Percentiles rank a stretch among this genome's conserved stretches.
Evolutionary conservation across 306 rosid species (phyloP).

Genomic region (Corylus avellana): DNA sequence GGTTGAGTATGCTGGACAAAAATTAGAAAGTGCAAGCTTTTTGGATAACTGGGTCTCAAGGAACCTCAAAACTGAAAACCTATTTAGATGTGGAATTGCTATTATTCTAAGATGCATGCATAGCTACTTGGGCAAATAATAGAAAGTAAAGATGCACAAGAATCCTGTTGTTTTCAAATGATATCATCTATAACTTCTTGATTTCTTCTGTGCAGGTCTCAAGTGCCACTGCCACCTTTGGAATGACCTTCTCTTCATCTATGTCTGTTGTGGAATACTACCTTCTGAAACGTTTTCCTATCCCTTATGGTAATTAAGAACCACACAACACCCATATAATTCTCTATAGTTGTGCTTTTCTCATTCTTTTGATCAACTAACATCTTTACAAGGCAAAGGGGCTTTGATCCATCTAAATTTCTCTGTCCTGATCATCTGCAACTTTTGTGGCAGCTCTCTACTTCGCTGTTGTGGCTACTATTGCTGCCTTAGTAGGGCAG

Average conservation of each 20-base stretch:
- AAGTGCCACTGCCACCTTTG: constrained; percentile 93
- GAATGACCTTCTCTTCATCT: constrained; percentile 93
- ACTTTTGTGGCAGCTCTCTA: constrained; percentile 59
- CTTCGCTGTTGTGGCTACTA: constrained; percentile 62
- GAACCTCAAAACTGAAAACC: background rate
- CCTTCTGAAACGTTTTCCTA: constrained; percentile 81
- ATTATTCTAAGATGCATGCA: background rate
- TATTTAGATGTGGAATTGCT: background rate
- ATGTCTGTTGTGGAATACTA: constrained; percentile 97
- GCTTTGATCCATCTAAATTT: background rate
- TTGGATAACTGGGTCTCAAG: background rate
- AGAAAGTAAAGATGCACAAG: background rate
- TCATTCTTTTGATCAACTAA: background rate
- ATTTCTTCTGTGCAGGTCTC: constrained; percentile 63
- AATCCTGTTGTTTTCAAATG: background rate
- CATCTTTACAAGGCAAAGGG: background rate
- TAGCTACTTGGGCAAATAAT: background rate
- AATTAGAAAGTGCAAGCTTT: background rate
- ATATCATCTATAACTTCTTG: background rate
- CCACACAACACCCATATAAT: background rate
- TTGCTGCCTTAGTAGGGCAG: constrained; percentile 81
- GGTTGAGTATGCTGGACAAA: no score
- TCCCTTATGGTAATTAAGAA: constrained; percentile 68
- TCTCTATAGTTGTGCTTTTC: background rate
- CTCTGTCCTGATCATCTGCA: background rate